Evolutionary conservation across 352 stramenopile species (phyloP), one percentile per base, ranked within the genome.

Genomic region (Discostella stelligera): DNA sequence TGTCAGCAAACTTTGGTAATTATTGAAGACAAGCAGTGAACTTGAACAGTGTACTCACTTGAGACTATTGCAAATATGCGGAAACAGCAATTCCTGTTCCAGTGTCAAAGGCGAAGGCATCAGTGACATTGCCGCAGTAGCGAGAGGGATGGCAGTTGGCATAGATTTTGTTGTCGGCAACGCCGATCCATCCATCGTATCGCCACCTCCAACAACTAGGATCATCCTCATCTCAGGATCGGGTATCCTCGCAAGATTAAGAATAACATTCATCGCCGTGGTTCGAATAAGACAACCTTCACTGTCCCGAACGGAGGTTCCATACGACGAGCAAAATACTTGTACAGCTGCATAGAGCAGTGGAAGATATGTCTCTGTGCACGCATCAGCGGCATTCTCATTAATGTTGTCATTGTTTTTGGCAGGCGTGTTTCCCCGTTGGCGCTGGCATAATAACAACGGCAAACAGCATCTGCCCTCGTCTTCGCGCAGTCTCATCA

Each of bases 181-280:
- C 23, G 21, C 54, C 76, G 50, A 74, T 62, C 82, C 74, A 8
- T 41, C 13, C 20, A 55, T 21, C 6, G 39, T n/a, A 56, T 50
- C 58, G 11, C 50, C 63, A 63, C 64, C 53, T 48, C 56, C 67
- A 32, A 59, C 20, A 21, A 91, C 67, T 55, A 87, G 82, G 10
- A 75, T 50, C 27, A 54, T 23, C 75, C 85, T 70, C 44, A 92
- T 77, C 18, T 80, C 55, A 3, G 55, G 14, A 53, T 83, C 37
- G 8, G 74, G 41, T 13, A 90, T 80, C 49, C 87, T 62, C 49
- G 83, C 84, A 5, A 90, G 46, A 66, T 89, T 88, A 3, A 93
- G 62, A 13, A 90, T 76, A 8, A 88, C 67, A 69, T 82, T 84
- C 32, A 91, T 78, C 20, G 80, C 87, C 8, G 81, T 91, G 13